Evolutionary conservation across 306 rosid species (phyloP), one percentile per base, ranked within the genome.

Genomic region (Neltuma alba): DNA sequence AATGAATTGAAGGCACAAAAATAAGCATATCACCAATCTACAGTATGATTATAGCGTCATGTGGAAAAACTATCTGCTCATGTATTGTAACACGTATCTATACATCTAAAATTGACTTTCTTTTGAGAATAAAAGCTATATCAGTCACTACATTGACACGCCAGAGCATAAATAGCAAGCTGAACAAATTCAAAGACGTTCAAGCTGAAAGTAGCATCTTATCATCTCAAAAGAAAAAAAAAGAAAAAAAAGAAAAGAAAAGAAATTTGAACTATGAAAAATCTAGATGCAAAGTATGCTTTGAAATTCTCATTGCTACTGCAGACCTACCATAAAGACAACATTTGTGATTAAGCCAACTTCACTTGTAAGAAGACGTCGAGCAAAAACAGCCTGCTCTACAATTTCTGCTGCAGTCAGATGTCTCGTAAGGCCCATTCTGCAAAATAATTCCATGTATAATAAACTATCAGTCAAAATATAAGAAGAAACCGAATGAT

Each of bases 391-490:
- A 16, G 97, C 94, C 83, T 92, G 98, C 83, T 94, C 98, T 40
- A 92, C 97, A 69, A 94, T 94, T 88, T 94, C 98, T 62, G 94
- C 98, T 11, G 97, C 86, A 73, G 94, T 89, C 45, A 94, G 91
- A 81, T 92, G 90, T 78, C 98, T 89, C 80, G 78, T 86, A 55
- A 94, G 87, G 78, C 97, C 98, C 98, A 94, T 94, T 92, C 98
- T 94, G 91, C 69, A 85, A 85, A 81, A 80, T 71, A 44, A 71
- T 52, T 12, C 20, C 50, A 80, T 14, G 47, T 47, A 52, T 18
- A 8, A 79, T 70, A 70, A 76, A 68, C 69, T 27, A 20, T 63
- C 57, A 70, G 47, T 41, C 75, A 73, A 79, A n/a, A 67, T 78
- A 55, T 54, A 37, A 52, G 15, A 36, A 30, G 36, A 64, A 70